These are phyloP conservation scores for Myrmaecium sp. DNA, from an alignment of 2,329 filamentous ascomycete genomes.

Conservation along the genomic window DNA sequence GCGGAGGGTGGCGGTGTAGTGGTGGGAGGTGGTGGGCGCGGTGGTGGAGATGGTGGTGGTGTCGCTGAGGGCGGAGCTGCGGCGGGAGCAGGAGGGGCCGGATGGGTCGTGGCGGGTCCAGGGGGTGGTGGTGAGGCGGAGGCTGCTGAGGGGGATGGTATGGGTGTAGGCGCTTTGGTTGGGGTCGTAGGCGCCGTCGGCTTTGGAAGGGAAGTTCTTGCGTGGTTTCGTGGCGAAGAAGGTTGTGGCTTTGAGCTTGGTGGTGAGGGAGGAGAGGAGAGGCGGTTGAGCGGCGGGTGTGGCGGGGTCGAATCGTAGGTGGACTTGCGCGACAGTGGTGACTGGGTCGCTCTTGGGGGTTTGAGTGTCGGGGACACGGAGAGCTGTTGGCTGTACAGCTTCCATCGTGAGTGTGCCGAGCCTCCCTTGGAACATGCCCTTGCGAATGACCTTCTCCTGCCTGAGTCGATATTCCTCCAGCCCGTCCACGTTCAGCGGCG, in stretches of 20 bases:
- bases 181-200: conserved; percentile 25
- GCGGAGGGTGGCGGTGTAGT: conserved; percentile 45
- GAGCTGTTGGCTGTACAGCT: conserved; percentile 39
- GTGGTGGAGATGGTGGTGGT: conserved; percentile 14
- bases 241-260: conserved; percentile 40
- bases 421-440: conserved; percentile 41
- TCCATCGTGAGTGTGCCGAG: conserved; percentile 40
- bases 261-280: conserved; percentile 32
- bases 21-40: conserved; percentile 18
- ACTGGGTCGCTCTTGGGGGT: conserved; percentile 23
- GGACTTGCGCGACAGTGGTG: conserved; percentile 37
- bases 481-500: conserved; percentile 35
- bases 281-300: conserved; percentile 34
- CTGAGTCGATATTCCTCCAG: conserved; percentile 32
- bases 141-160: conserved; percentile 33
- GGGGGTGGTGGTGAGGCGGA: conserved; percentile 38
- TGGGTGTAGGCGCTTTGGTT: conserved; percentile 37
- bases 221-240: conserved; percentile 38
- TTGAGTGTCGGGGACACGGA: conserved; percentile 30
- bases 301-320: conserved; percentile 43
- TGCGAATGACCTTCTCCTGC: conserved; percentile 42
- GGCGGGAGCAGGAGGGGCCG: conserved; percentile 12
- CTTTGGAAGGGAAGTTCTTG: conserved; percentile 29
- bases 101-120: conserved; percentile 31
- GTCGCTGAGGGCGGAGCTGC: conserved; percentile 25